Evolutionary conservation across 805 yeast genomes (phyloP).

Genomic region (Debaryomyces hansenii): DNA sequence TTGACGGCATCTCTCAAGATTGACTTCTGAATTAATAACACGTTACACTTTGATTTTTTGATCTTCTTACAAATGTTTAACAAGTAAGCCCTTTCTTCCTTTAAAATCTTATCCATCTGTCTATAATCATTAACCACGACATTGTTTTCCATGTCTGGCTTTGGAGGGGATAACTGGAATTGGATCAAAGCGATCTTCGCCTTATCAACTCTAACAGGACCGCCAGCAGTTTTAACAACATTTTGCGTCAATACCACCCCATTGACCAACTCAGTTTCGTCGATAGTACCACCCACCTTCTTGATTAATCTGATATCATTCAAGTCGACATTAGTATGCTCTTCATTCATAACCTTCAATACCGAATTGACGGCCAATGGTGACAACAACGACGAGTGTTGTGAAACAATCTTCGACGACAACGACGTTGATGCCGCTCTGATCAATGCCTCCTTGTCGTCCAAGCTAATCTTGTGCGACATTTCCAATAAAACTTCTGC

Average conservation of each 20-base stretch:
- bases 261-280: conserved; percentile 88
- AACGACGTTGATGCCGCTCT: conserved; percentile 95
- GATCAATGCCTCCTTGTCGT: conserved; percentile 78
- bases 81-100: conserved; percentile 95
- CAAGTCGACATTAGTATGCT: conserved; percentile 72
- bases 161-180: conserved; percentile 94
- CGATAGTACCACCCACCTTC: conserved; percentile 97
- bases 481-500: conserved; percentile 80
- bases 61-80: conserved; percentile 93
- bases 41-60: conserved; percentile 96
- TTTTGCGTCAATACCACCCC: conserved; percentile 94
- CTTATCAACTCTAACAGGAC: conserved; percentile 92
- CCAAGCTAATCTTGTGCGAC: conserved; percentile 77
- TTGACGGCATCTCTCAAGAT: conserved; percentile 92
- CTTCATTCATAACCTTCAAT: conserved; percentile 65
- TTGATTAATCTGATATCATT: conserved; percentile 86
- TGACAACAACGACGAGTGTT: conserved; percentile 79
- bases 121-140: conserved; percentile 97
- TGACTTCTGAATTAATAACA: conserved; percentile 85
- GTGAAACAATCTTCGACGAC: conserved; percentile 93
- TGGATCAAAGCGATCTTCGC: conserved; percentile 88
- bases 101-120: conserved; percentile 97
- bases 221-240: conserved; percentile 88
- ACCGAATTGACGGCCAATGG: conserved; percentile 96
- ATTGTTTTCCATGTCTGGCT: conserved; percentile 96